These are phyloP conservation scores for Cyberlindnera saturnus DNA, from an alignment of 805 yeast genomes.

Conservation along the genomic window DNA sequence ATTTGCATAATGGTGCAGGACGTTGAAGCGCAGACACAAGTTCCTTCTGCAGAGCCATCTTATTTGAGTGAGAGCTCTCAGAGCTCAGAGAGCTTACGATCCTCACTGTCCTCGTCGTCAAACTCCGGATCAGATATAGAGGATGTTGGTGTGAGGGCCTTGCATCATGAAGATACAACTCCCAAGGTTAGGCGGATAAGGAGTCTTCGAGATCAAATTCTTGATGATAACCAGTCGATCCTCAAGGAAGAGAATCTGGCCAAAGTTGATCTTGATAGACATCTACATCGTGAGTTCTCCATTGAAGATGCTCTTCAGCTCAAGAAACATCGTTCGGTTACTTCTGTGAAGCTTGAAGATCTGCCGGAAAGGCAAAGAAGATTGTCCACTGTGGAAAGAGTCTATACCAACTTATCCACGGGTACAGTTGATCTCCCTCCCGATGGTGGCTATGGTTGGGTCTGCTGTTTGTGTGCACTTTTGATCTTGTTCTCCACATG, in stretches of 20 bases:
- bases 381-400: slow-evolving; percentile 19
- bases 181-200: slow-evolving; percentile 6
- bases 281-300: slow-evolving; percentile 10
- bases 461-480: slow-evolving; percentile 44
- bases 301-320: slow-evolving; percentile 13
- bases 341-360: neutral
- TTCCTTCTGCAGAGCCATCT: too few relatives aligned
- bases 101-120: slow-evolving; percentile 10
- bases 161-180: neutral
- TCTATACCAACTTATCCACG: slow-evolving; percentile 30
- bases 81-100: slow-evolving; percentile 3
- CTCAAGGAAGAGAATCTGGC: slow-evolving; percentile 7
- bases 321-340: neutral
- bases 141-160: slow-evolving; percentile 2
- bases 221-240: slow-evolving; percentile 12
- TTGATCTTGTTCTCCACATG: slow-evolving; percentile 55
- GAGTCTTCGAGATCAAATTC: slow-evolving; percentile 9
- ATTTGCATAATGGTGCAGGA: too few relatives aligned
- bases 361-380: neutral
- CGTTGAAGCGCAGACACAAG: too few relatives aligned
- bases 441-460: slow-evolving; percentile 71
- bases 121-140: slow-evolving; percentile 1
- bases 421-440: slow-evolving; percentile 37
- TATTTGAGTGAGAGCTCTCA: too few relatives aligned
- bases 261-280: slow-evolving; percentile 8